Conservation (phyloP, 257 asterid genomes). For the Thymus quinquecostatus region DNA sequence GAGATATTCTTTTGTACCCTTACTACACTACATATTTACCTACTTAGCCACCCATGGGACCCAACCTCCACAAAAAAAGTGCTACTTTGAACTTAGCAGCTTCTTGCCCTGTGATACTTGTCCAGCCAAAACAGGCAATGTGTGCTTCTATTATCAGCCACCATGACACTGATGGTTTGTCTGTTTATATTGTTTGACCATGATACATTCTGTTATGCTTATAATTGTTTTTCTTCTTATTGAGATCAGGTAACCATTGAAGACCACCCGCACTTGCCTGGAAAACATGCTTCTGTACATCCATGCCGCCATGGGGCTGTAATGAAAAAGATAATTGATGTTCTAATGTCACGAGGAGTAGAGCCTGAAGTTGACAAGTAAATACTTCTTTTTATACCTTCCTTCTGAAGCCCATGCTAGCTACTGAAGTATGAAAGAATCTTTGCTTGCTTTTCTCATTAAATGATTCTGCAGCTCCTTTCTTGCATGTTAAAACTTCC, state of each 20-base stretch:
- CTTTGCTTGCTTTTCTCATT: neutral
- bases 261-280: slow-evolving; percentile 97
- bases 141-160: neutral
- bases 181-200: slow-evolving; percentile 4
- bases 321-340: slow-evolving; percentile 97
- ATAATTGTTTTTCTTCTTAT: slow-evolving; percentile 4
- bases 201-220: slow-evolving; percentile 18
- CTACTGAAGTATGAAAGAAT: neutral
- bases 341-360: slow-evolving; percentile 89
- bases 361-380: slow-evolving; percentile 99
- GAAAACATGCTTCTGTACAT: slow-evolving; percentile 97
- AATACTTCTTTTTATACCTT: slow-evolving; percentile 21
- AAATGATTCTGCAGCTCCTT: slow-evolving; percentile 15
- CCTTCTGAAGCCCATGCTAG: neutral
- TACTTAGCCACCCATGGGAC: no score
- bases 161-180: slow-evolving; percentile 9
- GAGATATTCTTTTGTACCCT: no score
- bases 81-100: slow-evolving; percentile 5
- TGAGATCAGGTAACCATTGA: slow-evolving; percentile 88
- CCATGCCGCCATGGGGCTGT: slow-evolving; percentile 99
- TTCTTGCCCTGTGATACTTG: slow-evolving; percentile 7
- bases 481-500: neutral
- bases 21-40: no score
- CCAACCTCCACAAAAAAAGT: neutral
- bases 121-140: neutral